Conservation (phyloP, 345 rosid species). For the Stellera chamaejasme region DNA sequence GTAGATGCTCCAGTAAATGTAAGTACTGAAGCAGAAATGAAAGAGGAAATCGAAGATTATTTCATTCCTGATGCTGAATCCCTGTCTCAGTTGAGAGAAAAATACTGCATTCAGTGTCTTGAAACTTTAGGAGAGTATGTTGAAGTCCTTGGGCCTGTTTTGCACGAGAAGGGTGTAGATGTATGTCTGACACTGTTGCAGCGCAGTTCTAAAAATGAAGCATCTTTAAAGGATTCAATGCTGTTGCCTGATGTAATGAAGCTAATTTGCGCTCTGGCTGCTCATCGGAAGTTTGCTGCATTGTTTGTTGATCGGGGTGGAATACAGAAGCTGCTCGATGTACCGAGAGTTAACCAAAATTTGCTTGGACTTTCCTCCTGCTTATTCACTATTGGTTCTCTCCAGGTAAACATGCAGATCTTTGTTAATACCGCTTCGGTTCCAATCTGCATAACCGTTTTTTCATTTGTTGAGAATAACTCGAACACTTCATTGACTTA, state of each 20-base stretch:
- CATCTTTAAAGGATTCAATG: conserved; percentile 27
- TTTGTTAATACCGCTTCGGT: not conserved
- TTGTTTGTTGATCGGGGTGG: conserved; percentile 97
- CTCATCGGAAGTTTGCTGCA: conserved; percentile 96
- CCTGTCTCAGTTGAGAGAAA: conserved; percentile 81
- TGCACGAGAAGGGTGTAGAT: conserved; percentile 95
- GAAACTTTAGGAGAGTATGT: conserved; percentile 91
- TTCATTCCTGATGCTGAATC: conserved; percentile 61
- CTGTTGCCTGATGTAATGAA: conserved; percentile 95
- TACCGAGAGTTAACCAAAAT: conserved; percentile 65
- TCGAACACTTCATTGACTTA: not conserved
- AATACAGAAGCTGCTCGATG: conserved; percentile 82
- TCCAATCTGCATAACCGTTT: not conserved
- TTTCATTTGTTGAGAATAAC: not conserved
- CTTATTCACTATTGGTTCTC: conserved; percentile 81
- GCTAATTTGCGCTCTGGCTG: conserved; percentile 96
- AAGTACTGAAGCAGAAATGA: conserved; percentile 27
- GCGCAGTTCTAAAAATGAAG: conserved; percentile 44
- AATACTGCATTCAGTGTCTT: conserved; percentile 89
- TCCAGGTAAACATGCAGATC: conserved; percentile 52
- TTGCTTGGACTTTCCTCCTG: conserved; percentile 92
- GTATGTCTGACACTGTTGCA: conserved; percentile 81
- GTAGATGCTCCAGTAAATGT: conserved; percentile 21
- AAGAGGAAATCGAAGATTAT: conserved; percentile 52
- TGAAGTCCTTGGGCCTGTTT: conserved; percentile 95